Base-by-base conservation (phyloP, 2,329 filamentous ascomycete species). In the Venturia effusa region DNA sequence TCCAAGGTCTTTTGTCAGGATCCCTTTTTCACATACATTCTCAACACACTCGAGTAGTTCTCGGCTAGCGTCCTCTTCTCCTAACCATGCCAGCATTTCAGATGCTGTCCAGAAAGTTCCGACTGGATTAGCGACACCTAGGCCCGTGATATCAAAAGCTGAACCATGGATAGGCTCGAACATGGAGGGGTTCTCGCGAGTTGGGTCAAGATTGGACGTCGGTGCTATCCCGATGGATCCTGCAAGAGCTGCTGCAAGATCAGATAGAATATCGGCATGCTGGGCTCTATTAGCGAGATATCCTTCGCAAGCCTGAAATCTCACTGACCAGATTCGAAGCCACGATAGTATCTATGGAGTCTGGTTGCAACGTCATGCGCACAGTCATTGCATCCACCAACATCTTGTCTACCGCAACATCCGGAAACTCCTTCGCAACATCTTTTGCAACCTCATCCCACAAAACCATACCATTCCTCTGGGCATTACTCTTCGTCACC, bases 101-200 rank as follows among this genome's bases (percentile, higher is more conserved):
- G 85, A 84, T 0, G 83, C 85, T 0, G 85, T 86, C 87, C 86
- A 89, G 71, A 88, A 87, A 7, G 85, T 86, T 7, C 82, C 85
- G 0, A 88, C 79, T 0, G 85, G 84, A 69, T 87, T 87, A 0
- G 84, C 83, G 34, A 84, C 76, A 0, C 84, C 84, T 68, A 84
- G 82, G 3, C 86, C 84, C 0, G 82, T 83, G 63, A 88, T 87
- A 66, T 88, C 85, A 3, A 84, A 84, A 0, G 84, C 85, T 34
- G 80, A 84, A 11, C 84, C 85, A 66, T 87, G 84, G 41, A 86
- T 83, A 15, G 84, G 83, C 74, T 86, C 84, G 66, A 86, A 87
- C 75, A 87, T 81, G 65, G 80, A 84, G 0, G 84, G 84, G 65
- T 84, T 81, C 67, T 78, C 69, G 17, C 82, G 73, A 2, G 81